Percentiles rank a stretch among this genome's conserved stretches.
phyloP scores from a whole-genome alignment of 805 yeast genomes.

The Cyberlindnera euphorbiae region DNA sequence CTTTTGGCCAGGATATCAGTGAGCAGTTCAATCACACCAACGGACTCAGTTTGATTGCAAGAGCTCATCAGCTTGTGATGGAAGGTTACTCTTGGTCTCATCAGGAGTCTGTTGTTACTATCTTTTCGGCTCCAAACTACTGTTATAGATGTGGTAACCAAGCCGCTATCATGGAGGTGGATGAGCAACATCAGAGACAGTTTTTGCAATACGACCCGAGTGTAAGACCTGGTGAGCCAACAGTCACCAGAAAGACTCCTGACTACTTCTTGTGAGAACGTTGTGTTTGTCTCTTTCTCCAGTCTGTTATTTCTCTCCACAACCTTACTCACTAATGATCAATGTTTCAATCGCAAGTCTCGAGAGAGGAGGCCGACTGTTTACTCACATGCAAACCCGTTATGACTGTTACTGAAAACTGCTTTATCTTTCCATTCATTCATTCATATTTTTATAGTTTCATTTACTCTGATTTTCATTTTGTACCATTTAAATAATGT shows the following conservation, averaged over 20 bases:
- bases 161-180: constrained; percentile 98
- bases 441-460: too few relatives aligned
- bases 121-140: constrained; percentile 92
- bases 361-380: too few relatives aligned
- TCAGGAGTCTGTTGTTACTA: constrained; percentile 90
- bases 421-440: too few relatives aligned
- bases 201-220: constrained; percentile 95
- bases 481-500: too few relatives aligned
- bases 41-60: constrained; percentile 76
- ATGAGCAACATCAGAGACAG: constrained; percentile 86
- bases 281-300: too few relatives aligned
- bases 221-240: constrained; percentile 96
- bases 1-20: constrained; percentile 93
- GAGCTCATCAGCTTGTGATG: constrained; percentile 98
- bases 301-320: too few relatives aligned
- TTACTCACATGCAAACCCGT: too few relatives aligned
- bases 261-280: constrained; percentile 76
- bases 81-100: constrained; percentile 95
- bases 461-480: too few relatives aligned
- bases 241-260: constrained; percentile 94
- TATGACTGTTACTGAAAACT: too few relatives aligned
- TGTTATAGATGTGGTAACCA: constrained; percentile 98
- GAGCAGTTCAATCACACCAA: constrained; percentile 92
- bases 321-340: too few relatives aligned
- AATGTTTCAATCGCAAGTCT: too few relatives aligned